Evolutionary conservation across 371 early-diverging fungal species (phyloP).

Genomic region (Parasitella parasitica): DNA sequence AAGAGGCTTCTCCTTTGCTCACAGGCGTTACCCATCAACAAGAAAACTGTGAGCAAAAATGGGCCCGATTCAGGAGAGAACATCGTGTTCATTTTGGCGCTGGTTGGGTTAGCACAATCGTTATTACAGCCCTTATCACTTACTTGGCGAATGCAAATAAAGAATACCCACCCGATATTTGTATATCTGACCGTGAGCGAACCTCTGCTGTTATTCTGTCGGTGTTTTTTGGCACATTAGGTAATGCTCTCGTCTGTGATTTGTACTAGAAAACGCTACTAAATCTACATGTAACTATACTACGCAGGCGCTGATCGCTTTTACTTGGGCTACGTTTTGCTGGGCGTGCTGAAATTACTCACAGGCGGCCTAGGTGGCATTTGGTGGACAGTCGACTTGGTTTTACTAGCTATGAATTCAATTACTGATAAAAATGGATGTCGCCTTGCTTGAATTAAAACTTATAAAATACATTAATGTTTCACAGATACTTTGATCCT

Average conservation of each 20-base stretch:
- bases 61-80: neutral
- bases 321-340: slow-evolving; percentile 55
- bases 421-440: neutral
- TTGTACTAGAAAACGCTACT: neutral
- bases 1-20: neutral
- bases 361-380: slow-evolving; percentile 35
- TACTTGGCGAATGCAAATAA: neutral
- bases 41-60: neutral
- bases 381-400: slow-evolving; percentile 1
- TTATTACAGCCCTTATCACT: neutral
- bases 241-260: neutral
- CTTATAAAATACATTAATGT: too few species aligned
- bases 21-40: too few species aligned
- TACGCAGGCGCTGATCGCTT: slow-evolving; percentile 42
- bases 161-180: neutral
- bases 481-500: too few species aligned
- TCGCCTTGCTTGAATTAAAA: too few species aligned
- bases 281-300: neutral
- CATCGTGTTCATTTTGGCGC: neutral
- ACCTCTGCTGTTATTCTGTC: neutral
- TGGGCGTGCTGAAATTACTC: slow-evolving; percentile 35
- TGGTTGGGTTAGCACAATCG: neutral
- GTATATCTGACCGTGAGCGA: neutral
- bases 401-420: neutral
- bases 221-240: neutral